Base-by-base conservation (phyloP, 805 yeast species). In the Hanseniaspora osmophila region DNA sequence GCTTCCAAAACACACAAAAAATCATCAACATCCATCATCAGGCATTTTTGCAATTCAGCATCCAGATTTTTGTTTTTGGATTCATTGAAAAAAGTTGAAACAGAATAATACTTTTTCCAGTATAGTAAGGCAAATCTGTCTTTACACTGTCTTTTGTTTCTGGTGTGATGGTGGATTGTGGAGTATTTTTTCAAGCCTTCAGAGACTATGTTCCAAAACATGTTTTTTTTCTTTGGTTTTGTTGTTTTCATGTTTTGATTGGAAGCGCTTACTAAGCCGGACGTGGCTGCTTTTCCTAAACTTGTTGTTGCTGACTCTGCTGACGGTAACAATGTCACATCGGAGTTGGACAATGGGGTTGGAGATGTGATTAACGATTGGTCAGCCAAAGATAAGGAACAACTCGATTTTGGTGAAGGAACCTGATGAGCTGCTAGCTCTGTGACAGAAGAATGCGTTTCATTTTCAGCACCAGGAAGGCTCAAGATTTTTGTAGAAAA, bases 111-210 rank as follows among this genome's bases (percentile, higher is more conserved):
- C 10, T 35, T 35, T 35, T 35, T 35, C 38, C 38, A 35, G 18
- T 35, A 38, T 11, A 38, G 13, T 19, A 38, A 38, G n/a, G n/a
- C 30, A 38, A 38, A 38, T 38, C 41, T 38, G 19, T 38, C 41
- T 19, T 22, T 38, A 38, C 41, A 38, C 19, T 38, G 41, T 11
- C 41, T 11, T 38, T 38, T 38, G 18, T 38, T 38, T 22, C 41
- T 38, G 17, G 18, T 35, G n/a, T 17, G 18, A n/a, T 35, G 16
- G 11, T 35, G n/a, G 9, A n/a, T 10, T 35, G 18, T 13, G 9
- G 38, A 16, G 16, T 16, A 15, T 35, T 35, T 35, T 6, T 35
- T 35, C 10, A 35, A 35, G 10, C 10, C 11, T 16, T 35, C 38
- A n/a, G 38, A 35, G 16, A 35, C 18, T n/a, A 35, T 10, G 15